Conservation (phyloP, 495 filamentous ascomycete species). For the Baudoinia panamericana region DNA sequence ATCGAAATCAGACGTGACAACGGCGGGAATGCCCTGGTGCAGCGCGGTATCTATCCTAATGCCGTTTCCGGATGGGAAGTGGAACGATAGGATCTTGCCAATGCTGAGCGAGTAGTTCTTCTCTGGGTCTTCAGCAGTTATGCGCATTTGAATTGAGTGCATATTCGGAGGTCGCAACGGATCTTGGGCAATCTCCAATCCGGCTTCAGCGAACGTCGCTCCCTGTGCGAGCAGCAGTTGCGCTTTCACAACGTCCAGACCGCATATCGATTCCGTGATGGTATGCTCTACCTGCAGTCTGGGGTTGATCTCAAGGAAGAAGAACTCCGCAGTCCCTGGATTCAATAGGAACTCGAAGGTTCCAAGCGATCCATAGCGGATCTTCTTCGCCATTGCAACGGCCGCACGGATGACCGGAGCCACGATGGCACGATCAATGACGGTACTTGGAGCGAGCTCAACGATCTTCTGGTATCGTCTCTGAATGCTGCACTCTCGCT, state of each 20-base stretch:
- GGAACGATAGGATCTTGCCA: conserved; percentile 42
- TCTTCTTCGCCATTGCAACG: conserved; percentile 28
- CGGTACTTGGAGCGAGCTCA: conserved; percentile 34
- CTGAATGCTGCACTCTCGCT: conserved; percentile 32
- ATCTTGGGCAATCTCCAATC: conserved; percentile 25
- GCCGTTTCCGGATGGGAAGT: conserved; percentile 42
- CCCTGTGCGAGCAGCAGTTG: conserved; percentile 46
- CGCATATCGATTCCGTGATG: conserved; percentile 35
- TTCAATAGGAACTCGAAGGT: conserved; percentile 33
- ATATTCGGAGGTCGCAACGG: conserved; percentile 25
- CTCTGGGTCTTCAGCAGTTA: conserved; percentile 45
- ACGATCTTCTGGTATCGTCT: conserved; percentile 32
- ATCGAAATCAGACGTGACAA: conserved; percentile 46
- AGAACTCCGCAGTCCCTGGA: conserved; percentile 24
- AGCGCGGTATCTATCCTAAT: conserved; percentile 45
- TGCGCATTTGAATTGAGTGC: conserved; percentile 43
- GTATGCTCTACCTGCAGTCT: conserved; percentile 40
- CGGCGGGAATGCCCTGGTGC: conserved; percentile 27
- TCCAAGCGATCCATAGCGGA: conserved; percentile 28
- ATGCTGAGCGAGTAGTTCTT: conserved; percentile 43
- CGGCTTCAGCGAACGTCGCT: conserved; percentile 30
- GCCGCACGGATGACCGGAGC: conserved; percentile 28
- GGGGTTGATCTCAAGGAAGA: conserved; percentile 32
- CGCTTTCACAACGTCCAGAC: conserved; percentile 31
- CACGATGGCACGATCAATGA: conserved; percentile 30